Base-by-base conservation (phyloP, 2,329 filamentous ascomycete species). In the Arthrobotrys megalospora region DNA sequence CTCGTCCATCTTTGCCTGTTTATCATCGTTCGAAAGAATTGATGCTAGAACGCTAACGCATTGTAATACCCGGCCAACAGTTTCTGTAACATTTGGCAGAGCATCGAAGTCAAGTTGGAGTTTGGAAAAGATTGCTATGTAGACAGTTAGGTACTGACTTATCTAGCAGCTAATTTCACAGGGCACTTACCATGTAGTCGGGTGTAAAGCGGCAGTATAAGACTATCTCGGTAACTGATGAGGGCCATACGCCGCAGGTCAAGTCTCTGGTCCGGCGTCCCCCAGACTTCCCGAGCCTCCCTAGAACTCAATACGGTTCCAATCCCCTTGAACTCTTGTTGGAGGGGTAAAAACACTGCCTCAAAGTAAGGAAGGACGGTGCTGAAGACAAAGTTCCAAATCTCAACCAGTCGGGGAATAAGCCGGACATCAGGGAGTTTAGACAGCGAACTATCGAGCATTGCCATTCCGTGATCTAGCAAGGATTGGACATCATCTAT, bases 331-430 rank as follows among this genome's bases (percentile, higher is more conserved):
- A 99, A 97, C 83, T 99, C 96, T 10, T 97, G 89, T 82, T 99
- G 96, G 0, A 99, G 86, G 94, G 96, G 81, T 1, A 99, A 86
- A 83, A 99, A 97, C 0, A 97, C 94, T 0, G 95, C 94, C 85
- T 98, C 95, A 82, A 99, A 91, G 83, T 97, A 98, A 0, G 96
- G 96, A 4, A 98, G 85, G 43, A 98, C 93, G 6, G 90, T 92
- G 1, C 93, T 95, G 82, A 97, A 97, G 0, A 96, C 94, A 55
- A 96, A 91, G 76, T 96, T 89, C 96, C 96, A 99, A 83, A 97
- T 90, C 83, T 97, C 93, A 1, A 97, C 95, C 0, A 99, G 87
- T 70, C 93, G 90, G 0, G 93, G 93, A 21, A 98, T 93, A n/a
- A 91, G 89, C 78, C 97, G 73, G 7, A 81, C 94, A 82, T 98